Evolutionary conservation across 164 flowering plant genomes (phyloP).

Genomic region (Platanus orientalis): DNA sequence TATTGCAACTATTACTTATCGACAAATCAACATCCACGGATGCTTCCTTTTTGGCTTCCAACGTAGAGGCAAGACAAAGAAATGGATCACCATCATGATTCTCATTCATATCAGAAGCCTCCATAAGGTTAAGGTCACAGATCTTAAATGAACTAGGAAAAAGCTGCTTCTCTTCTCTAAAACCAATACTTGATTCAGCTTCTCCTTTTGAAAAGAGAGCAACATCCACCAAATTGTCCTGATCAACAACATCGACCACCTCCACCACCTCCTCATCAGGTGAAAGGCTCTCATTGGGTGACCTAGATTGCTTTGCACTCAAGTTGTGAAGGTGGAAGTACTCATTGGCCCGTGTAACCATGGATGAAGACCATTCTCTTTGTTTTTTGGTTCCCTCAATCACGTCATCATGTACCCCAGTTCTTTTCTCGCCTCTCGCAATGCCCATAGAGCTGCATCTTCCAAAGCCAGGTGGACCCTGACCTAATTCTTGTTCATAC

Average conservation of each 20-base stretch:
- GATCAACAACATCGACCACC: slow-evolving; percentile 31
- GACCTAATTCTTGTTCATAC: slow-evolving; percentile 32
- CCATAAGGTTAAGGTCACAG: slow-evolving; percentile 83
- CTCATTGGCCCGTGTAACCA: slow-evolving; percentile 28
- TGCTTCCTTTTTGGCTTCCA: slow-evolving; percentile 34
- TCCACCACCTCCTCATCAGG: slow-evolving; percentile 21
- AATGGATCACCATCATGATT: slow-evolving; percentile 32
- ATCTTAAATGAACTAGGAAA: slow-evolving; percentile 76
- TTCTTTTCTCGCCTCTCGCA: slow-evolving; percentile 60
- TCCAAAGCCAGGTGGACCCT: slow-evolving; percentile 29
- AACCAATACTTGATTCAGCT: slow-evolving; percentile 27
- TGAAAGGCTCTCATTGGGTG: slow-evolving; percentile 22
- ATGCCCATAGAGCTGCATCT: slow-evolving; percentile 28
- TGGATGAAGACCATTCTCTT: slow-evolving; percentile 50
- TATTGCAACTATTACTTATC: slow-evolving; percentile 36
- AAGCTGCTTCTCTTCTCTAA: slow-evolving; percentile 62
- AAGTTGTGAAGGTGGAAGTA: slow-evolving; percentile 26
- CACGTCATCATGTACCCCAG: slow-evolving; percentile 26
- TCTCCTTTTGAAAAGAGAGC: slow-evolving; percentile 26
- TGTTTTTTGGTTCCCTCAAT: slow-evolving; percentile 46
- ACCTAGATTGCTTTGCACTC: slow-evolving; percentile 20
- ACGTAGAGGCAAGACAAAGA: slow-evolving; percentile 30
- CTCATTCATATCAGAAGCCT: slow-evolving; percentile 55
- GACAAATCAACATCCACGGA: slow-evolving; percentile 55
- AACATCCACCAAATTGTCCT: slow-evolving; percentile 23